Evolutionary conservation across 2,329 filamentous ascomycete species (phyloP).

Genomic region (Mycogone perniciosa): DNA sequence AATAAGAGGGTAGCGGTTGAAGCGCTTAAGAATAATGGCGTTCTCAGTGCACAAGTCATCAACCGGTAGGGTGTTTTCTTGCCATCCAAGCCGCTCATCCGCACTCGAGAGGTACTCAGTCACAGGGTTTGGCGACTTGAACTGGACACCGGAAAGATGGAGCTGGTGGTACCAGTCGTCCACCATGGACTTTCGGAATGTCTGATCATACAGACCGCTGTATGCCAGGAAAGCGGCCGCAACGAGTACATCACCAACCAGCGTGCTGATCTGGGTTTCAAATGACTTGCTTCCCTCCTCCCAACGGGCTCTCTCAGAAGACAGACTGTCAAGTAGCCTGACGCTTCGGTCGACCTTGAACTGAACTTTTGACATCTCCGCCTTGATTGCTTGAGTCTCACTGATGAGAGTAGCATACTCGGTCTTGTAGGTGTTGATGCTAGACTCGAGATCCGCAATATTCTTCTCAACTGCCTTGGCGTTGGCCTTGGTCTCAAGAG

Average conservation of each 20-base stretch:
- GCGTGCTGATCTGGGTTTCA: slow-evolving; percentile 92
- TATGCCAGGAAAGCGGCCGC: slow-evolving; percentile 98
- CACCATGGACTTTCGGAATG: slow-evolving; percentile 94
- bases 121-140: slow-evolving; percentile 88
- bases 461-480: slow-evolving; percentile 87
- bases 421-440: slow-evolving; percentile 90
- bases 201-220: slow-evolving; percentile 93
- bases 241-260: slow-evolving; percentile 91
- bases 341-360: slow-evolving; percentile 98
- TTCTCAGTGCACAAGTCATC: slow-evolving; percentile 99
- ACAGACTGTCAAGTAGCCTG: slow-evolving; percentile 85
- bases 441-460: slow-evolving; percentile 75
- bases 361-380: slow-evolving; percentile 92
- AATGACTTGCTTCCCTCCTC: slow-evolving; percentile 97
- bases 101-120: slow-evolving; percentile 96
- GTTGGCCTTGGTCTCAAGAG: slow-evolving; percentile 86
- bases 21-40: slow-evolving; percentile 92
- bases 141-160: slow-evolving; percentile 83
- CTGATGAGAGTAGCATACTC: slow-evolving; percentile 95
- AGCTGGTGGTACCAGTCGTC: slow-evolving; percentile 97
- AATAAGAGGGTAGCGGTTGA: slow-evolving; percentile 97
- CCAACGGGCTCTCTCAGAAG: slow-evolving; percentile 89
- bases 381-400: slow-evolving; percentile 94
- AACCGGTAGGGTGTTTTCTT: slow-evolving; percentile 85
- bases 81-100: slow-evolving; percentile 91